Evolutionary conservation across 108 stramenopile genomes (phyloP), one percentile per base, ranked within the genome.

Genomic region (Epithemia pelagica): DNA sequence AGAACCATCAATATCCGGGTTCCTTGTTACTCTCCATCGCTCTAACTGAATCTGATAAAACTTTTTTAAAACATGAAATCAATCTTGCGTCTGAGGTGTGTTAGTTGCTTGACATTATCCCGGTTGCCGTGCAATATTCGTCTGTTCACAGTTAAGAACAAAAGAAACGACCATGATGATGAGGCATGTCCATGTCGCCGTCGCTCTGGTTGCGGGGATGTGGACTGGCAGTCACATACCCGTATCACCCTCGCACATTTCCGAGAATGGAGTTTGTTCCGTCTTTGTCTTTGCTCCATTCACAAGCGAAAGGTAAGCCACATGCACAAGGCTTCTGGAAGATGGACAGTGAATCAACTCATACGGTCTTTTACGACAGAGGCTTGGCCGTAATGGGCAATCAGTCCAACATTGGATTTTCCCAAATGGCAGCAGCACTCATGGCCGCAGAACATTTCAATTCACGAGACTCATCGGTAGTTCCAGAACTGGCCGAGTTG

Each of bases 361-460:
- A 10, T 46, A 15, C 37, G 37, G 5, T 46, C 15, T 46, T 46
- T 5, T 15, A 46, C 5, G 5, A 15, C 37, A 46, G 37, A 15
- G 37, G 37, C 5, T 46, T 15, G 15, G 37, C 37, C 15, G 10
- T 5, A 15, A 46, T 46, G 37, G 37, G 37, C 37, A 5, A 46
- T 10, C 37, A 46, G 37, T 46, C 37, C 10, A 65, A 59, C 56
- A 59, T 67, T 67, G 66, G 66, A 22, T 70, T 70, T 46, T 51
- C 53, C 8, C 70, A 71, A 53, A 54, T 65, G 62, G 70, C 70
- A 27, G n/a, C 32, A 20, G 30, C 64, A 10, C 23, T 54, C 20
- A 30, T 71, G 28, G 70, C 70, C 29, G 52, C 56, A 62, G 28
- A 65, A 23, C 32, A 71, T 22, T 71, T 71, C 28, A 71, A 71